Percentiles rank a stretch among this genome's conserved stretches.
Conservation (phyloP, 1,139 yeast species). For the Blastobotrys capitulatus region DNA sequence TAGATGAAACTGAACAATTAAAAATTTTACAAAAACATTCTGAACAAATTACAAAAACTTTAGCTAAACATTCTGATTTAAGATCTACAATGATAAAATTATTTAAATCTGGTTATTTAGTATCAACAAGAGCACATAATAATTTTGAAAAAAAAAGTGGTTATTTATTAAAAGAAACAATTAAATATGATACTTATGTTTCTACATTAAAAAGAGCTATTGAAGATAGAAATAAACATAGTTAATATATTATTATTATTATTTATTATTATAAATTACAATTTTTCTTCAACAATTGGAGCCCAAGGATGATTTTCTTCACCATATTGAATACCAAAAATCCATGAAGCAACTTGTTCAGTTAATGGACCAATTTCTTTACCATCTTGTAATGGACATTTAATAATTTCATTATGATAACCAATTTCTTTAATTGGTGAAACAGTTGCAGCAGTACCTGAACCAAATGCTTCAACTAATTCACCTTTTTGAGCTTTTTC, state of each 20-base stretch:
- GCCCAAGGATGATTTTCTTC: constrained; percentile 52
- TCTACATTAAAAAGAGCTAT: constrained; percentile 26
- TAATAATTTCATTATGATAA: constrained; percentile 63
- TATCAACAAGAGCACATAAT: constrained; percentile 27
- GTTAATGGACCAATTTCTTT: constrained; percentile 77
- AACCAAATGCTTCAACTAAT: constrained; percentile 89
- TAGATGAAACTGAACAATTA: constrained; percentile 29
- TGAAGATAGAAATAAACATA: constrained; percentile 16
- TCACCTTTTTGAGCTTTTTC: constrained; percentile 75
- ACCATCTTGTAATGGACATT: constrained; percentile 74
- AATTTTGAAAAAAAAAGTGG: constrained; percentile 34
- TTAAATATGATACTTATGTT: constrained; percentile 31
- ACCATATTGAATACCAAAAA: constrained; percentile 85
- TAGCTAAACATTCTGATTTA: constrained; percentile 28
- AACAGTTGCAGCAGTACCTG: constrained; percentile 98
- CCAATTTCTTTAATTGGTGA: constrained; percentile 88
- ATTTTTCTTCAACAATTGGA: constrained; percentile 4
- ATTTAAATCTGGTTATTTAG: constrained; percentile 25
- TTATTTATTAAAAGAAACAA: constrained; percentile 29
- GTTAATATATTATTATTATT: neutral
- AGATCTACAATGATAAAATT: constrained; percentile 23
- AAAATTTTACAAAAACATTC: constrained; percentile 23
- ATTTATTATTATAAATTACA: neutral
- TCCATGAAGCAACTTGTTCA: constrained; percentile 72
- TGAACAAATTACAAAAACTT: constrained; percentile 20